Evolutionary conservation across 768 basidiomycete genomes (phyloP).

Genomic region (Boletus pseudo-olivaceus): DNA sequence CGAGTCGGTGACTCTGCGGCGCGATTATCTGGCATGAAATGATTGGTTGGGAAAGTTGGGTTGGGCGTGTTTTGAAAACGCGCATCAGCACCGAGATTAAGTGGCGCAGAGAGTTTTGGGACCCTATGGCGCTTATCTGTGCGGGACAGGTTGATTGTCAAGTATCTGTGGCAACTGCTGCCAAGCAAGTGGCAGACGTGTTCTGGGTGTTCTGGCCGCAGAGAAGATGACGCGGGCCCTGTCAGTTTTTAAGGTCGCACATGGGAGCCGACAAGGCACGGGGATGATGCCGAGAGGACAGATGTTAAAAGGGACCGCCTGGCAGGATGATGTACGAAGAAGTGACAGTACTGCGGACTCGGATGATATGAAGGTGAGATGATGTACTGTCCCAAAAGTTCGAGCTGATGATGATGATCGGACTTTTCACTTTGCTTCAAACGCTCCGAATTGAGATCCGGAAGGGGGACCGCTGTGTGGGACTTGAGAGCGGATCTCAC

Average conservation of each 20-base stretch:
- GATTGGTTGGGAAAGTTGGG: background rate
- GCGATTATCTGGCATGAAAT: slow-evolving; percentile 11
- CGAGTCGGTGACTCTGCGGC: slow-evolving; percentile 22
- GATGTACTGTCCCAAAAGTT: slow-evolving; percentile 8
- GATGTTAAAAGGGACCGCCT: slow-evolving; percentile 11
- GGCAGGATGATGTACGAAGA: slow-evolving; percentile 4
- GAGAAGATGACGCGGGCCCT: background rate
- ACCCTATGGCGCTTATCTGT: slow-evolving; percentile 4
- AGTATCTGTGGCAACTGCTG: slow-evolving; percentile 4
- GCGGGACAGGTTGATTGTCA: slow-evolving; percentile 8
- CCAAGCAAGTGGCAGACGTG: background rate
- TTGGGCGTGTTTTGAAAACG: slow-evolving; percentile 16
- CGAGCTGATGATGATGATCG: slow-evolving; percentile 22
- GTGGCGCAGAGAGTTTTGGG: slow-evolving; percentile 19
- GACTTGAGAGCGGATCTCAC: slow-evolving; percentile 30
- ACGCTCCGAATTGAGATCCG: slow-evolving; percentile 25
- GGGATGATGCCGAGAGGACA: background rate
- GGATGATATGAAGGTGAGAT: slow-evolving; percentile 17
- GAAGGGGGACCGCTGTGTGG: background rate
- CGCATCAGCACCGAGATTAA: slow-evolving; percentile 11
- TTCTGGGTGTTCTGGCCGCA: background rate
- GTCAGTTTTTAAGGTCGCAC: background rate
- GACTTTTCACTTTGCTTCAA: slow-evolving; percentile 19
- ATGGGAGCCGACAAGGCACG: slow-evolving; percentile 21
- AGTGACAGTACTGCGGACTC: slow-evolving; percentile 10